Evolutionary conservation across 2,329 filamentous ascomycete genomes (phyloP).

Genomic region (Colletotrichum karsti): DNA sequence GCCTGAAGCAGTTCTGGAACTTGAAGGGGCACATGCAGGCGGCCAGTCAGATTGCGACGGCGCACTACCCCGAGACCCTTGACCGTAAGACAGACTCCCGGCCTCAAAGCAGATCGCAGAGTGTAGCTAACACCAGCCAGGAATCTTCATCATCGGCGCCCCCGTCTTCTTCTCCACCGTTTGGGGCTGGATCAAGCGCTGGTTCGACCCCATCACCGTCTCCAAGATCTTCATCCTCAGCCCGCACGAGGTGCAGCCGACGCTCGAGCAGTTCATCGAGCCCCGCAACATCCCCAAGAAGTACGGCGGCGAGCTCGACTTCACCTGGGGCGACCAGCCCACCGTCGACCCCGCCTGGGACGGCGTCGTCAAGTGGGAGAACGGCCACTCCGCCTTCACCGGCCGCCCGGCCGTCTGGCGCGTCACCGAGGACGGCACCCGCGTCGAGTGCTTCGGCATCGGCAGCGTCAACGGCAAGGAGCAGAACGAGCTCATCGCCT

Average conservation of each 20-base stretch:
- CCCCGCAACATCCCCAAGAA: conserved; percentile 84
- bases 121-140: conserved; percentile 34
- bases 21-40: conserved; percentile 94
- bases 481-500: conserved; percentile 58
- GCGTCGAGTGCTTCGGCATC: conserved; percentile 61
- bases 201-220: conserved; percentile 93
- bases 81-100: conserved; percentile 70
- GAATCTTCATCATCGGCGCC: conserved; percentile 80
- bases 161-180: conserved; percentile 92
- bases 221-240: conserved; percentile 95
- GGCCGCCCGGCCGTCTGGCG: conserved; percentile 67
- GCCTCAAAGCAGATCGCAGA: background rate
- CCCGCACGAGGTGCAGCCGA: conserved; percentile 76
- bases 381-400: conserved; percentile 61
- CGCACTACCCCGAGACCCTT: conserved; percentile 93
- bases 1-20: conserved; percentile 95
- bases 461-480: conserved; percentile 56
- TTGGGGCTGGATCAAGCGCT: conserved; percentile 94
- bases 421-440: conserved; percentile 52
- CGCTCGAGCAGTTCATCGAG: conserved; percentile 84
- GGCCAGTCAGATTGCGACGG: conserved; percentile 86
- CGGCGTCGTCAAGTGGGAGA: conserved; percentile 60
- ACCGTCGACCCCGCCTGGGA: conserved; percentile 72
- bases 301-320: conserved; percentile 89
- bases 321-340: conserved; percentile 79